These are phyloP conservation scores for Yamadazyma akitaensis DNA, from an alignment of 805 yeast species.

Conservation along the genomic window DNA sequence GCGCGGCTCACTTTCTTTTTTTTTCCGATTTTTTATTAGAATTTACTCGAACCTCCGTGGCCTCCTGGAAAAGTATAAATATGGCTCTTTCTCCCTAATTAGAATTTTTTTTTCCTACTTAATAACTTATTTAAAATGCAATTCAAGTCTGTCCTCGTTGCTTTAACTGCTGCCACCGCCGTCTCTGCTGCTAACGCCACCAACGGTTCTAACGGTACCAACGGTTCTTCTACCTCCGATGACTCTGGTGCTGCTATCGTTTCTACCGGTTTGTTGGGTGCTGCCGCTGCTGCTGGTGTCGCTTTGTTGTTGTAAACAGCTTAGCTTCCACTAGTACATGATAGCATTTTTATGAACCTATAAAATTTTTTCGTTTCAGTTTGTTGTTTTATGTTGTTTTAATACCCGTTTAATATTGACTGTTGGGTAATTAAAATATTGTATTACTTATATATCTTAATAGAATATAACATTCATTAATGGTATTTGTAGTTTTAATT, in stretches of 20 bases:
- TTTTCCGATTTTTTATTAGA: not conserved
- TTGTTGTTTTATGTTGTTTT: slow-evolving; percentile 4
- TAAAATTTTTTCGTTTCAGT: slow-evolving; percentile 4
- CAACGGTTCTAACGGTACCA: slow-evolving; percentile 21
- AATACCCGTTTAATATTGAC: slow-evolving; percentile 4
- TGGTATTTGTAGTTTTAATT: not conserved
- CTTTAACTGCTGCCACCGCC: slow-evolving; percentile 37
- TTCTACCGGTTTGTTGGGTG: slow-evolving; percentile 31
- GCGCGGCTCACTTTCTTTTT: slow-evolving; percentile 3
- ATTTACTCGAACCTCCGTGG: slow-evolving; percentile 4
- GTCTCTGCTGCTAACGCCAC: slow-evolving; percentile 34
- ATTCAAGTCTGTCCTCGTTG: slow-evolving; percentile 34
- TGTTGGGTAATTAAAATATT: slow-evolving; percentile 6
- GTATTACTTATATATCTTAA: slow-evolving; percentile 7
- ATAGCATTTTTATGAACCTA: not conserved
- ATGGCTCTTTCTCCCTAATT: not conserved
- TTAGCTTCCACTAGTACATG: not conserved
- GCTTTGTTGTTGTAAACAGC: slow-evolving; percentile 36
- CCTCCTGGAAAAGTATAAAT: slow-evolving; percentile 7
- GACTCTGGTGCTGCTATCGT: slow-evolving; percentile 22
- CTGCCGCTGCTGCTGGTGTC: slow-evolving; percentile 34
- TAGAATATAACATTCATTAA: slow-evolving; percentile 5
- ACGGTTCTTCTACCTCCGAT: slow-evolving; percentile 17
- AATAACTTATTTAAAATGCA: slow-evolving; percentile 27
- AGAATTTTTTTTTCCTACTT: slow-evolving; percentile 1